These are phyloP conservation scores for Cyclostephanos tholiformis DNA, from an alignment of 108 stramenopile genomes.

Conservation along the genomic window DNA sequence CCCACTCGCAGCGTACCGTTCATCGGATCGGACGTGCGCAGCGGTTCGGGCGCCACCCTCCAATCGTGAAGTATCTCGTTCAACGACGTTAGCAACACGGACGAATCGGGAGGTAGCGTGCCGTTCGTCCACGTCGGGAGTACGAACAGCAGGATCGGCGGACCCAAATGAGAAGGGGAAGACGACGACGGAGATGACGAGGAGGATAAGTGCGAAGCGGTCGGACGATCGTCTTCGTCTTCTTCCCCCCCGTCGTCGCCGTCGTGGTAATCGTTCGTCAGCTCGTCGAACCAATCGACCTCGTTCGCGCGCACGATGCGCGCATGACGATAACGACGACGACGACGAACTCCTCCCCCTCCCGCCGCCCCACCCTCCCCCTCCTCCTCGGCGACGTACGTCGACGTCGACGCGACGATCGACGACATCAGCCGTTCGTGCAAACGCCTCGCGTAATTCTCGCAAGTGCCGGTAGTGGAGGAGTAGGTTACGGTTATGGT, in stretches of 20 bases:
- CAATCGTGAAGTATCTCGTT: conserved; percentile 79
- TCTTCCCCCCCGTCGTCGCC: conserved; percentile 31
- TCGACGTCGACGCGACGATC: neutral
- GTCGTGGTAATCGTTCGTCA: conserved; percentile 74
- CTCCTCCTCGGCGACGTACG: neutral
- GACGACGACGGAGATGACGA: no score
- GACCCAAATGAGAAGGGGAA: neutral
- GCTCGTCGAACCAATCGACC: conserved; percentile 92
- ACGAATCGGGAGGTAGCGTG: conserved; percentile 61
- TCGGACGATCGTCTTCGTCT: neutral
- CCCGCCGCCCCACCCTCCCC: neutral
- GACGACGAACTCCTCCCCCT: neutral
- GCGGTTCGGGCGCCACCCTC: conserved; percentile 78
- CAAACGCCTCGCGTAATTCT: conserved; percentile 54
- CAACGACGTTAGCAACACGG: conserved; percentile 53
- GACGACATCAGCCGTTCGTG: conserved; percentile 7
- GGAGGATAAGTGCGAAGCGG: neutral
- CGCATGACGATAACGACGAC: neutral
- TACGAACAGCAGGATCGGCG: conserved; percentile 61
- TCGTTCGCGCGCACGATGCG: conserved; percentile 57
- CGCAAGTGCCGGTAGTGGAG: conserved; percentile 81
- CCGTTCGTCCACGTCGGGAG: conserved; percentile 84
- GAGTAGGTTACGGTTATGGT: conserved; percentile 82
- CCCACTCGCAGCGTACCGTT: conserved; percentile 14
- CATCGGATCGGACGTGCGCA: conserved; percentile 43